Percentiles rank a stretch among this genome's conserved stretches.
Evolutionary conservation across 306 rosid species (phyloP).

Genomic region (Lotus japonicus): DNA sequence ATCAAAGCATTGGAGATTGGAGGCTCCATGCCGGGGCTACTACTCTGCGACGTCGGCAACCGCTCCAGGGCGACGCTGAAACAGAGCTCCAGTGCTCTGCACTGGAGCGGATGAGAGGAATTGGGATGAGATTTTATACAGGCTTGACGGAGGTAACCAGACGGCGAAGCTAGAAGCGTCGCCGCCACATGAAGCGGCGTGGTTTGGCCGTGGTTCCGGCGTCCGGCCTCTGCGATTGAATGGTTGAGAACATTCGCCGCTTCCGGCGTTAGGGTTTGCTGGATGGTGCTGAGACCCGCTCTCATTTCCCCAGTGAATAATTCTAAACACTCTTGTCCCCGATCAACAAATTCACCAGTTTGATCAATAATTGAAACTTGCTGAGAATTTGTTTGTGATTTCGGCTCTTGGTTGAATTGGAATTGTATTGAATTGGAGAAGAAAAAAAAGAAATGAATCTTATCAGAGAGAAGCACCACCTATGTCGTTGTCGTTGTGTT

Average conservation of each 20-base stretch:
- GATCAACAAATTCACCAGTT: too few relatives aligned
- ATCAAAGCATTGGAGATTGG: constrained; percentile 88
- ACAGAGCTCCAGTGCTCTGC: constrained; percentile 91
- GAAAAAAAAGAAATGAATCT: too few relatives aligned
- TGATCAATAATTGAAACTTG: too few relatives aligned
- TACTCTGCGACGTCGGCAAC: constrained; percentile 75
- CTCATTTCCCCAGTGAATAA: constrained; percentile 54
- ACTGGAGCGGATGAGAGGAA: constrained; percentile 96
- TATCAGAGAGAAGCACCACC: too few relatives aligned
- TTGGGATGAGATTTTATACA: constrained; percentile 96
- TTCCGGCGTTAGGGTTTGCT: constrained; percentile 95
- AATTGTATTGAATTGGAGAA: background rate
- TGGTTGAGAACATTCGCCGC: constrained; percentile 90
- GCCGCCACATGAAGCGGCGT: constrained; percentile 98
- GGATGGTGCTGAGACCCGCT: constrained; percentile 93
- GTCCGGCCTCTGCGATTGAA: constrained; percentile 85
- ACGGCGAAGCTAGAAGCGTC: constrained; percentile 67
- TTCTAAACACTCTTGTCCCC: too few relatives aligned
- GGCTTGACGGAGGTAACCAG: constrained; percentile 81
- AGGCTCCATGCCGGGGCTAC: constrained; percentile 60
- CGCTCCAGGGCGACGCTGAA: constrained; percentile 93
- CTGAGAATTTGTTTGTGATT: background rate
- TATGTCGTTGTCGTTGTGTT: constrained; percentile 18
- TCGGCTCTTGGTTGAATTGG: background rate
- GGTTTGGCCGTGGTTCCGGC: constrained; percentile 91